Base-by-base conservation (phyloP, 306 rosid genomes). In the Dicorynia guianensis region DNA sequence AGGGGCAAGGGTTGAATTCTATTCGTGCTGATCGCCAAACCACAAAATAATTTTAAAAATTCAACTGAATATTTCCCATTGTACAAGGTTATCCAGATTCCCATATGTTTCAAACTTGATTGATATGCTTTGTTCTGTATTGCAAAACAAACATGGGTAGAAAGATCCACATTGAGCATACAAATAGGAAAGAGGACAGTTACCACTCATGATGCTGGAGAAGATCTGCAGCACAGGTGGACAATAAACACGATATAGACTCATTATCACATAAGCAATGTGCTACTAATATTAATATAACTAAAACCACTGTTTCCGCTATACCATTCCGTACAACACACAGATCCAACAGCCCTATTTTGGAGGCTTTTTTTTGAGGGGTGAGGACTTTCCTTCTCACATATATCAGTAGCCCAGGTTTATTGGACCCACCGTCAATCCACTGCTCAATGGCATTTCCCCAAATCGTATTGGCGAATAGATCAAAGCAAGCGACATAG, bases 191-290 rank as follows among this genome's bases (percentile, higher is more conserved):
- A 4, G 19, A 50, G 52, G 34, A 52, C 25, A 48, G 49, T 58
- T 38, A 60, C 39, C 76, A 85, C 65, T 59, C 57, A 58, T 71
- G 50, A 52, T 36, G 72, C 75, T 63, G 30, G 69, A 36, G 52
- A 68, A 35, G 20, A 65, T 77, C 78, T 12, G 42, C 63, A 5
- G 30, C 8, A 25, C 68, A 55, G 75, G 75, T 57, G 17, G 78
- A 63, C 69, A 66, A 77, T 44, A 56, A 76, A 65, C 71, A 73
- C 34, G 69, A 62, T 35, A 49, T 69, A 79, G 78, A 55, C 67
- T 63, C 61, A 71, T n/a, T 55, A 73, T 48, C 80, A 72, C 87
- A 60, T 73, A 74, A 42, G 63, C 82, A 79, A 63, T 71, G 20
- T 1, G 43, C 30, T 25, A 25, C 30, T 25, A 2, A 25, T 25